These are phyloP conservation scores for Trebouxia sp. DNA, from an alignment of 139 green algal species.

Conservation along the genomic window DNA sequence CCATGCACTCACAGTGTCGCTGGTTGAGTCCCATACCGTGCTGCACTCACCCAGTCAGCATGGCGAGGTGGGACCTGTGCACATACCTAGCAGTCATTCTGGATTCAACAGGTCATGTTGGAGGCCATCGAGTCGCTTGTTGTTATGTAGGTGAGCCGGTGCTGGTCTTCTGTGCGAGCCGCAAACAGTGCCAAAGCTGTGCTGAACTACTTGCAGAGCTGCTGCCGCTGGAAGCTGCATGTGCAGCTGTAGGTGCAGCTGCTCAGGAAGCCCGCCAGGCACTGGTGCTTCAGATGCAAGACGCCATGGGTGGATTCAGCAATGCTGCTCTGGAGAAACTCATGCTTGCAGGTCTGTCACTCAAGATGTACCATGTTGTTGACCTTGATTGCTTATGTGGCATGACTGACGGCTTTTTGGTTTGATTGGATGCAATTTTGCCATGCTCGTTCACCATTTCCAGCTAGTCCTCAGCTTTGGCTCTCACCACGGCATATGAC, in stretches of 20 bases:
- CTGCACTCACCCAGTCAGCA: no score
- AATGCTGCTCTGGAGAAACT: slow-evolving; percentile 34
- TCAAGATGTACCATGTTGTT: background rate
- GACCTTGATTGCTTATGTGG: background rate
- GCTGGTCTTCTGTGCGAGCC: slow-evolving; percentile 62
- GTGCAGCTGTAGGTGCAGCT: slow-evolving; percentile 1
- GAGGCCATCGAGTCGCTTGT: no score
- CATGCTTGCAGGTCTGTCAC: slow-evolving; percentile 30
- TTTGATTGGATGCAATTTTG: background rate
- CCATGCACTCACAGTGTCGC: no score
- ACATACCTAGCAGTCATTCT: no score
- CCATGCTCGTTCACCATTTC: background rate
- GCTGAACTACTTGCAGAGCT: slow-evolving; percentile 42
- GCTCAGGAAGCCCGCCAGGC: slow-evolving; percentile 13
- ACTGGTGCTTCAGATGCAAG: slow-evolving; percentile 38
- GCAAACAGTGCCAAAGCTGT: slow-evolving; percentile 29
- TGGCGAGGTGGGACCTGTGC: no score
- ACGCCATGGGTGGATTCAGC: slow-evolving; percentile 38
- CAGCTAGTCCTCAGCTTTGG: no score
- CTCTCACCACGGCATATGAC: no score
- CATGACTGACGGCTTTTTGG: background rate
- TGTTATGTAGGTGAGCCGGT: slow-evolving; percentile 40
- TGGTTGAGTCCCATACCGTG: no score
- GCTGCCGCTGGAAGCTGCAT: slow-evolving; percentile 16
- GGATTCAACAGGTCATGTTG: no score